Conservation (phyloP, 2,329 filamentous ascomycete genomes). For the Dactylellina leptospora region DNA sequence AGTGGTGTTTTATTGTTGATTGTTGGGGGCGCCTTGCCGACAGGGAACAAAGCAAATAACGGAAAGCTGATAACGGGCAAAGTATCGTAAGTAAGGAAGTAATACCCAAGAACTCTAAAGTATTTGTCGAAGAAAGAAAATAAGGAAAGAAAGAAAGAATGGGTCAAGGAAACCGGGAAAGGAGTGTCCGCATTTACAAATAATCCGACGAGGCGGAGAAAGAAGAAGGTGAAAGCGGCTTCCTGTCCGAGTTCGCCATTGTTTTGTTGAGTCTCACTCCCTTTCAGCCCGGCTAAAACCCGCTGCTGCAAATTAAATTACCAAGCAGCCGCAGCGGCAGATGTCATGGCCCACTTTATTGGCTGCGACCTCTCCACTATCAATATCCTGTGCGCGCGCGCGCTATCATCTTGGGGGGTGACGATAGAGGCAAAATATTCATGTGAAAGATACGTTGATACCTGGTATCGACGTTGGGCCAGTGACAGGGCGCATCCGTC, state of each 20-base stretch:
- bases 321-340: conserved; percentile 24
- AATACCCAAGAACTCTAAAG: neutral
- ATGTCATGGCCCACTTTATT: conserved; percentile 37
- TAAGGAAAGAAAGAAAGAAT: neutral
- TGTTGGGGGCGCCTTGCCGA: neutral
- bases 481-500: conserved; percentile 39
- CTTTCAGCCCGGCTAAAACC: conserved; percentile 50
- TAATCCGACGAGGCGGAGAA: neutral
- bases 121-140: neutral
- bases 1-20: neutral
- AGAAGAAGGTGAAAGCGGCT: conserved; percentile 41
- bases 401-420: no score
- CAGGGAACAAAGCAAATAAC: conserved; percentile 8
- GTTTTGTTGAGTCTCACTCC: conserved; percentile 47
- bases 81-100: conserved; percentile 2
- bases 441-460: conserved; percentile 20
- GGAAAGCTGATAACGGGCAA: conserved; percentile 9
- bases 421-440: conserved; percentile 31
- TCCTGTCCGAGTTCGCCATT: no score
- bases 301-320: conserved; percentile 22
- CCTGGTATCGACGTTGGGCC: neutral
- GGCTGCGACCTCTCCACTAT: conserved; percentile 21
- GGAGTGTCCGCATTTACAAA: neutral
- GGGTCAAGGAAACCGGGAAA: neutral
- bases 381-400: conserved; percentile 13